phyloP scores from a whole-genome alignment of 139 green algal genomes.

The Coelastrella sp. region DNA sequence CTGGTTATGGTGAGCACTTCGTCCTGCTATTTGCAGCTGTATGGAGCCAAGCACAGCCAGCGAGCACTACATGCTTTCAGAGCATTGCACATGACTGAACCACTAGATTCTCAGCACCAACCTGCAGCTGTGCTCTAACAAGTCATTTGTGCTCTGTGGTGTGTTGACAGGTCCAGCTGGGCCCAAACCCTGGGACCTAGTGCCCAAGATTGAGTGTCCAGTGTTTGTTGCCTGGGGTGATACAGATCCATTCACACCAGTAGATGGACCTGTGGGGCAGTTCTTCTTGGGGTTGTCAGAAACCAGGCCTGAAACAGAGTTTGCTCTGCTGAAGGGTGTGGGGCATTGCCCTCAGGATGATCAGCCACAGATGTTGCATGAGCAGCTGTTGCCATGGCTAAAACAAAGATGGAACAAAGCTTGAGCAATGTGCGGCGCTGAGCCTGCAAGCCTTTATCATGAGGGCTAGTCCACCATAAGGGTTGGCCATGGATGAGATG shows the following conservation, averaged over 20 bases:
- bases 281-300: background rate
- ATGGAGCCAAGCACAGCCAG: too few species aligned
- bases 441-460: background rate
- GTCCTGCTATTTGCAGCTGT: too few species aligned
- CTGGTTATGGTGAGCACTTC: too few species aligned
- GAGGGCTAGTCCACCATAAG: too few species aligned
- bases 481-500: too few species aligned
- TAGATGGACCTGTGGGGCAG: constrained; percentile 89
- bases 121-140: background rate
- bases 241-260: constrained; percentile 88
- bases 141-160: background rate
- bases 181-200: constrained; percentile 84
- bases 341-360: constrained; percentile 89
- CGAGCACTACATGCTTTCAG: too few species aligned
- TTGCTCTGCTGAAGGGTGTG: constrained; percentile 73
- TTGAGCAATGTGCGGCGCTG: too few species aligned
- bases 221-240: constrained; percentile 94
- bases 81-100: too few species aligned
- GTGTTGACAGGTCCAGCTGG: constrained; percentile 60
- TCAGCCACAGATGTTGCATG: constrained; percentile 70
- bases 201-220: constrained; percentile 66
- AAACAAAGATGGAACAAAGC: constrained; percentile 1
- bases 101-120: too few species aligned
- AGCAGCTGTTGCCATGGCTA: constrained; percentile 83
- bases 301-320: constrained; percentile 55